phyloP scores from a whole-genome alignment of 164 flowering plant species.

The Protea cynaroides region DNA sequence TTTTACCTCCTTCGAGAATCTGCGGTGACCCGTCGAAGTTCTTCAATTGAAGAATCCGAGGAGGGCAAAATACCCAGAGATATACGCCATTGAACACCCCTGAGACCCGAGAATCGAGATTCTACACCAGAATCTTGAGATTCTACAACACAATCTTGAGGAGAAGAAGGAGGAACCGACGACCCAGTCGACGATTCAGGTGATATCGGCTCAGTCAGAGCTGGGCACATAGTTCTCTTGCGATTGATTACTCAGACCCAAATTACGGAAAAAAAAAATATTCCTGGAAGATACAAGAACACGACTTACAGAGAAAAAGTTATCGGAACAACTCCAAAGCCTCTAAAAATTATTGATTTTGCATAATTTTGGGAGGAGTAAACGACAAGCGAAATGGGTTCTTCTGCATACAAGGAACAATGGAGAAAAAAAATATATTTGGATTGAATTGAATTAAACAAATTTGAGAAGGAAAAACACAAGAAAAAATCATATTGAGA shows the following conservation, averaged over 20 bases:
- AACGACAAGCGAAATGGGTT: constrained; percentile 4
- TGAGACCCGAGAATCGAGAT: constrained; percentile 37
- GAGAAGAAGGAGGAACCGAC: not conserved
- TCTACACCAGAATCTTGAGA: constrained; percentile 10
- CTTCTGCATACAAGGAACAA: not conserved
- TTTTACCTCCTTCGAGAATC: constrained; percentile 85
- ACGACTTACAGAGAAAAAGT: not conserved
- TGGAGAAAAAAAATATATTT: not conserved
- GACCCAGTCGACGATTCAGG: constrained; percentile 11
- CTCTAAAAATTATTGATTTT: not conserved
- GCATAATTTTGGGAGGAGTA: not conserved
- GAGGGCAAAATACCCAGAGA: constrained; percentile 77
- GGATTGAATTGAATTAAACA: not conserved
- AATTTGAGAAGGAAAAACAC: not conserved
- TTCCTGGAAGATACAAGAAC: not conserved
- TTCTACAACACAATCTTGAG: constrained; percentile 9
- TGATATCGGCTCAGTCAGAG: constrained; percentile 13
- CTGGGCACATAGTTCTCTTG: constrained; percentile 15
- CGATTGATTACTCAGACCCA: constrained; percentile 6
- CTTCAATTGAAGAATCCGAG: constrained; percentile 49
- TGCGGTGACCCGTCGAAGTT: constrained; percentile 86
- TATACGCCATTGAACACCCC: constrained; percentile 90
- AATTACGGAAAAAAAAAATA: constrained; percentile 6
- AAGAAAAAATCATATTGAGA: not conserved
- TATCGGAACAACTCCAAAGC: not conserved